Conservation (phyloP, 202 grass and related monocot genomes). For the Eragrostis tef region DNA sequence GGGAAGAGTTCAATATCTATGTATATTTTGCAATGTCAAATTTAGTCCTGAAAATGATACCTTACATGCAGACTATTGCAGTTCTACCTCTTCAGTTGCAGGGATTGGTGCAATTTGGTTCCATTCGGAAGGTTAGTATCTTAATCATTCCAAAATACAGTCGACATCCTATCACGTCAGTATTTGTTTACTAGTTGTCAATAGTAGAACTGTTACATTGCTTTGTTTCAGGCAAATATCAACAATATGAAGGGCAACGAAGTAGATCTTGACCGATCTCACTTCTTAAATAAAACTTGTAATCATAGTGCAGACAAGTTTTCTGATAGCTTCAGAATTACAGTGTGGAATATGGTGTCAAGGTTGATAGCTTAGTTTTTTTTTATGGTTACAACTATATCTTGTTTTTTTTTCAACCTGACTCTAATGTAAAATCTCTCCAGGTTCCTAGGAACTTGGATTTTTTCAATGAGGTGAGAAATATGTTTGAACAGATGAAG, state of each 20-base stretch:
- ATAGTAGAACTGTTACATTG: not conserved
- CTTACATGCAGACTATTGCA: slow-evolving; percentile 76
- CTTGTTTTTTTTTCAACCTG: not conserved
- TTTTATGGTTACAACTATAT: not conserved
- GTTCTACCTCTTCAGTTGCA: slow-evolving; percentile 67
- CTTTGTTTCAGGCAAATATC: not conserved
- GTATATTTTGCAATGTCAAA: slow-evolving; percentile 24
- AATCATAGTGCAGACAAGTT: not conserved
- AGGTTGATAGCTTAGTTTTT: not conserved
- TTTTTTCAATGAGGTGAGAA: slow-evolving; percentile 62
- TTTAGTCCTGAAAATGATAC: slow-evolving; percentile 33
- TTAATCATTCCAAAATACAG: slow-evolving; percentile 18
- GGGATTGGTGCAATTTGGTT: slow-evolving; percentile 83
- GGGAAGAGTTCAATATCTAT: not conserved
- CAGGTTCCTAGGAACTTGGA: slow-evolving; percentile 69
- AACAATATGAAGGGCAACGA: not conserved
- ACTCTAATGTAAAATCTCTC: slow-evolving; percentile 16
- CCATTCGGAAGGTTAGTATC: slow-evolving; percentile 64
- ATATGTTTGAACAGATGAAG: slow-evolving; percentile 55
- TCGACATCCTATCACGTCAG: not conserved
- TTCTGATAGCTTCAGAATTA: not conserved
- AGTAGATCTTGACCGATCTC: not conserved
- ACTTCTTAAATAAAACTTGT: not conserved
- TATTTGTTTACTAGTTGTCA: not conserved
- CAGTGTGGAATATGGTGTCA: not conserved